These are phyloP conservation scores for Chlorella sp. DNA, from an alignment of 139 green algal genomes.

Conservation along the genomic window DNA sequence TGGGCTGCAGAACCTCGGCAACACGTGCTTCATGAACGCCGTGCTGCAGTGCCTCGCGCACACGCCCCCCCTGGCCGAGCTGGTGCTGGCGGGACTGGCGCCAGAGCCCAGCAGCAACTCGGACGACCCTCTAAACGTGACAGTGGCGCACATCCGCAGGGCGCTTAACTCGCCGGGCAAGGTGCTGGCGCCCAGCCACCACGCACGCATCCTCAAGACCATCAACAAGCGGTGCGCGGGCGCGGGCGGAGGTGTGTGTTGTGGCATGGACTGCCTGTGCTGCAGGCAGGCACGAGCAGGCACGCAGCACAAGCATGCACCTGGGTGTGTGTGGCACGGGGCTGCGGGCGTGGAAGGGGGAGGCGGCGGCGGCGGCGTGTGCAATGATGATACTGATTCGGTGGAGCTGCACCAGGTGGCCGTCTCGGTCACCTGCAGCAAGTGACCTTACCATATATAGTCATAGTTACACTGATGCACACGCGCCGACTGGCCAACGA, in stretches of 20 bases:
- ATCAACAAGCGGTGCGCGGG: constrained; percentile 13
- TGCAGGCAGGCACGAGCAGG: not conserved
- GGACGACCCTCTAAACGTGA: constrained; percentile 49
- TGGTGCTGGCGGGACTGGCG: constrained; percentile 38
- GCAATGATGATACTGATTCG: constrained; percentile 6
- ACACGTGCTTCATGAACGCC: constrained; percentile 98
- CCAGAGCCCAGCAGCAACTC: not conserved
- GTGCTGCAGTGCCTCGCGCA: constrained; percentile 93
- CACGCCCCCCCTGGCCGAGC: constrained; percentile 79
- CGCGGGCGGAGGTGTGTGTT: not conserved
- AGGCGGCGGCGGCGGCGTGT: not conserved
- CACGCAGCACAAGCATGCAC: not conserved
- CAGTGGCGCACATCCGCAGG: constrained; percentile 38
- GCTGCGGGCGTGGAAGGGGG: not conserved
- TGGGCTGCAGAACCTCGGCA: constrained; percentile 90
- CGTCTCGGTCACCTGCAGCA: constrained; percentile 2
- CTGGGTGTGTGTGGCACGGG: not conserved
- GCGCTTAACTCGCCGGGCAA: constrained; percentile 11
- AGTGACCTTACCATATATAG: constrained; percentile 8
- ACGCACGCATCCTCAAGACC: constrained; percentile 38
- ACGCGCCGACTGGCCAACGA: not conserved
- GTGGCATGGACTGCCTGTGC: not conserved
- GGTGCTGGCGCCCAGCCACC: constrained; percentile 31
- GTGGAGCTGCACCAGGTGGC: constrained; percentile 4
- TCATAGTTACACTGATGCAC: constrained; percentile 19